Conservation (phyloP, 2,329 filamentous ascomycete genomes). For the Pseudocercospora musae region DNA sequence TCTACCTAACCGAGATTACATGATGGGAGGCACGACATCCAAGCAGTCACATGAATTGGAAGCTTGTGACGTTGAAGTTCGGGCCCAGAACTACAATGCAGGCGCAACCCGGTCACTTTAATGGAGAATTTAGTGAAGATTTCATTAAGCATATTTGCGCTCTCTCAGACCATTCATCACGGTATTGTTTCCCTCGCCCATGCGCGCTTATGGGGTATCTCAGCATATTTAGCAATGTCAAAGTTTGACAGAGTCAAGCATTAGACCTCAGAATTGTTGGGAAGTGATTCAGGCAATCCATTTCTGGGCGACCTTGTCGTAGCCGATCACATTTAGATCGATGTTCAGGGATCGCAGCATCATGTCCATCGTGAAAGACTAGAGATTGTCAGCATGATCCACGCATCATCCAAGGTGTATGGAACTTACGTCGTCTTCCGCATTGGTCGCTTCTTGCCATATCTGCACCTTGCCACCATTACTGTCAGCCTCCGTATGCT, state of each 20-base stretch:
- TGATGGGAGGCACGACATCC: not conserved
- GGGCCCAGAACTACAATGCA: not conserved
- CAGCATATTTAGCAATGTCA: not conserved
- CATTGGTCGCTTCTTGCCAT: constrained; percentile 33
- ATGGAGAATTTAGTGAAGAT: not conserved
- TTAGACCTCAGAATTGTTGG: not conserved
- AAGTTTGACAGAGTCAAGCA: not conserved
- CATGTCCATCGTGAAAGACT: constrained; percentile 67
- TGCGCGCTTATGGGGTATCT: constrained; percentile 10
- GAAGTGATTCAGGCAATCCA: constrained; percentile 53
- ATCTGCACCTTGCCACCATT: constrained; percentile 39
- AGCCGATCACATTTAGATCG: constrained; percentile 61
- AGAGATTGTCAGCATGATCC: constrained; percentile 9
- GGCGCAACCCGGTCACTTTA: not conserved
- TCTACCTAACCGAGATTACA: not conserved
- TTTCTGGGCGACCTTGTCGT: constrained; percentile 54
- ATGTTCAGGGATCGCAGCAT: constrained; percentile 66
- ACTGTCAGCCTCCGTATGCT: constrained; percentile 37
- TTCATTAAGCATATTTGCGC: not conserved
- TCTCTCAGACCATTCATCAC: not conserved
- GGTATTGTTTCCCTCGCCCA: not conserved
- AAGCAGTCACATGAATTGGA: not conserved
- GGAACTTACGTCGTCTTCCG: constrained; percentile 41
- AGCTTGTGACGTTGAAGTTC: not conserved
- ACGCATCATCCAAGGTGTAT: not conserved